phyloP scores from a whole-genome alignment of 2,329 filamentous ascomycete species.

The Ophiosphaerella korrae region DNA sequence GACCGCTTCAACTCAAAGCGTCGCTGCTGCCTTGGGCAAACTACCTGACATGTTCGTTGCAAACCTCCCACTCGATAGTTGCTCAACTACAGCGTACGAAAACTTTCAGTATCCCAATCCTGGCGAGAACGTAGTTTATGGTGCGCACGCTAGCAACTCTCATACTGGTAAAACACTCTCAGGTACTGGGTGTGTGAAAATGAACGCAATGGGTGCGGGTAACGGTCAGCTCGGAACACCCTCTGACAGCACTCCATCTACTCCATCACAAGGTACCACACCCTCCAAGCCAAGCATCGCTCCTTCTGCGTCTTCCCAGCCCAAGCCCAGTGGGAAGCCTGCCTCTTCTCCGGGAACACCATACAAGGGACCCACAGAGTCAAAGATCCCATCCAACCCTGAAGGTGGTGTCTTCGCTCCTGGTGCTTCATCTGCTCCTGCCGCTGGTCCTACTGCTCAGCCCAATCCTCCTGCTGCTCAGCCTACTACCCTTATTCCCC shows the following conservation, averaged over 20 bases:
- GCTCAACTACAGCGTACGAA: slow-evolving; percentile 53
- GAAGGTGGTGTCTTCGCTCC: slow-evolving; percentile 32
- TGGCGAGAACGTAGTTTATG: slow-evolving; percentile 57
- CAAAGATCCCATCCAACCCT: slow-evolving; percentile 15
- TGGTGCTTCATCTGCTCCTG: slow-evolving; percentile 37
- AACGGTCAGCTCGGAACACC: slow-evolving; percentile 36
- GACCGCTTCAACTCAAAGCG: slow-evolving; percentile 22
- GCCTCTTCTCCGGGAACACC: slow-evolving; percentile 5
- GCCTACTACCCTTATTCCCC: slow-evolving; percentile 7
- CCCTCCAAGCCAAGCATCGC: slow-evolving; percentile 10
- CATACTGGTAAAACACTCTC: slow-evolving; percentile 36
- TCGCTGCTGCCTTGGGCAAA: slow-evolving; percentile 50
- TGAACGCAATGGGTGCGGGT: slow-evolving; percentile 39
- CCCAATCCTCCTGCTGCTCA: slow-evolving; percentile 15
- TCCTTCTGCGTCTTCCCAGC: background rate
- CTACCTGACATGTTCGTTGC: slow-evolving; percentile 79
- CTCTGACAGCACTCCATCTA: slow-evolving; percentile 6
- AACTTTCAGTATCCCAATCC: slow-evolving; percentile 73
- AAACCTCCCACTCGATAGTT: slow-evolving; percentile 65
- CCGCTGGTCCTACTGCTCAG: slow-evolving; percentile 10
- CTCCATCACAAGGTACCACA: slow-evolving; percentile 1
- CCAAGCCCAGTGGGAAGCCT: background rate
- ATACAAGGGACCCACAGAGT: slow-evolving; percentile 7
- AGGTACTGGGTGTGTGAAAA: slow-evolving; percentile 35
- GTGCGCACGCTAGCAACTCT: slow-evolving; percentile 8